Base-by-base conservation (phyloP, 257 asterid species). In the Ballota nigra region DNA sequence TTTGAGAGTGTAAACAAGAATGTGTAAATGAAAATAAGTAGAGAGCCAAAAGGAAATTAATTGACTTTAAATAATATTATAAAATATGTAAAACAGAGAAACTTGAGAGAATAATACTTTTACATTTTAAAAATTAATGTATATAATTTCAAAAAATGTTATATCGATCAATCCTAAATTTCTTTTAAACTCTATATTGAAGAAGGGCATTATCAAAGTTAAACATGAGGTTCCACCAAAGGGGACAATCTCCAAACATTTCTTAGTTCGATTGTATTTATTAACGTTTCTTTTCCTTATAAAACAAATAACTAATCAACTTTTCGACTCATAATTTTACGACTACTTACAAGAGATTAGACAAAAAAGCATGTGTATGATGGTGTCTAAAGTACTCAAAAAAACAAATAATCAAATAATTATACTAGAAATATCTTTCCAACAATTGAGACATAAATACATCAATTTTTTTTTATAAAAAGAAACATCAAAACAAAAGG, bases 241-340 rank as follows among this genome's bases (percentile, higher is more conserved):
- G 68, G 82, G 72, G 79, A 77, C 82, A 80, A 49, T 69, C 68
- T 68, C 74, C 79, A 73, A 74, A 70, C 78, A 81, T 77, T 77
- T 77, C 59, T 65, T 51, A 59, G 71, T 73, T 68, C 40, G 55
- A 16, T 70, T 55, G 20, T 34, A 53, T 65, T 69, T 56, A 16
- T 63, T 11, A 20, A 65, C 23, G 28, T 15, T 69, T 41, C n/a
- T 69, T 77, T 66, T 49, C 63, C 26, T 55, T 8, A 55, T 2
- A 45, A 57, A 15, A 47, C 8, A 52, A 67, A 53, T 61, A 74
- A 34, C 9, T 45, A 31, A 20, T 81, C 51, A 61, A 45, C 57
- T 43, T 78, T 74, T 67, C 57, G 56, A 60, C 72, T 58, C 79
- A 78, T 68, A 63, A 81, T 71, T 75, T 49, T 75, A 68, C 68